Base-by-base conservation (phyloP, 441 rosid genomes). In the Gossypium armourianum region DNA sequence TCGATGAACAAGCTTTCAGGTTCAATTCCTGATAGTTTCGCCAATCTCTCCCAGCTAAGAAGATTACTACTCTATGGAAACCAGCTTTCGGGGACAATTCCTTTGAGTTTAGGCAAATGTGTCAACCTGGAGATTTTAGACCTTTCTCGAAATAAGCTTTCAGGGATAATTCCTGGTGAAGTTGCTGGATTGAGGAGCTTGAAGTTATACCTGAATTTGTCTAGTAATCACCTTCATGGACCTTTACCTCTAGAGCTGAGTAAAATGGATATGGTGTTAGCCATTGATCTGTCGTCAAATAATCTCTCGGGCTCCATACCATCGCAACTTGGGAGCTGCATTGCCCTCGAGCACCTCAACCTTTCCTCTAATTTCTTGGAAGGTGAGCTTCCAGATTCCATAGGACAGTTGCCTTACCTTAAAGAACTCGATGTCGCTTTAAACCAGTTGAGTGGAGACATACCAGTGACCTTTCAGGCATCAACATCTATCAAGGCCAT, bases 51-150 rank as follows among this genome's bases (percentile, higher is more conserved):
- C 7, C 96, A 92, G 82, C 47, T 92, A 23, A 79, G 98, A 76
- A 82, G 80, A 72, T 88, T 90, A 69, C 8, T 85, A 40, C 86
- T 92, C 0, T 59, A 77, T 20, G 81, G 76, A 58, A 92, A 92
- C 78, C 78, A 79, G 68, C 87, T 90, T 43, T 85, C 96, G 2
- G 96, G 93, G 54, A 75, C 78, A 9, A 85, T 88, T 21, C 93
- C 98, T 1, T 82, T 76, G 47, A 89, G 93, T 72, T 76, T 92
- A 2, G 90, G 89, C 0, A 72, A 86, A 73, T 88, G 93, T 36
- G 81, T 83, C 62, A 90, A 92, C 75, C 74, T 92, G 58, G 93
- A 92, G 83, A 86, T 86, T 69, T 86, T 92, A 13, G 96, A 92
- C 82, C 90, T 92, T 53, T 87, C 98, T 57, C 76, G 75, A 54